Evolutionary conservation across 352 stramenopile genomes (phyloP).

Genomic region (Phytopythium chamaehyphon): DNA sequence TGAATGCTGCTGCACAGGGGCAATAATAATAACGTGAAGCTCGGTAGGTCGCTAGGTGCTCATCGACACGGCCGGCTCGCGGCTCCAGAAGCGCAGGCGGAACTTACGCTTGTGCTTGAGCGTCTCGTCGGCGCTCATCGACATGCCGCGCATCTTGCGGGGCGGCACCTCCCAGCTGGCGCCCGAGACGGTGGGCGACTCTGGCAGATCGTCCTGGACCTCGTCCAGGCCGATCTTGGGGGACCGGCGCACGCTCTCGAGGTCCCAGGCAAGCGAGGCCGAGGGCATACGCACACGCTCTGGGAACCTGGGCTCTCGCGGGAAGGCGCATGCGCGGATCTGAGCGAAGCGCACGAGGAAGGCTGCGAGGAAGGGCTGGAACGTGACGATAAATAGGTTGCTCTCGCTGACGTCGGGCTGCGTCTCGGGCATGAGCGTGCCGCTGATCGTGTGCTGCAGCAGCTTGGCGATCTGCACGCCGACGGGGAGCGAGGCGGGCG

Average conservation of each 20-base stretch:
- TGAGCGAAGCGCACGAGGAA: conserved; percentile 65
- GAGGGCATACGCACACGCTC: conserved; percentile 11
- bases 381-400: conserved; percentile 65
- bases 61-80: conserved; percentile 8
- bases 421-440: conserved; percentile 44
- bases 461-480: conserved; percentile 81
- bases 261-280: conserved; percentile 25
- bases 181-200: conserved; percentile 8
- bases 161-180: conserved; percentile 31
- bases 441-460: conserved; percentile 69
- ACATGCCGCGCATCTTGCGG: conserved; percentile 57
- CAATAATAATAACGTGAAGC: conserved; percentile 8
- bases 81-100: conserved; percentile 59
- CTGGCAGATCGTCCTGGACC: conserved; percentile 18
- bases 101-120: conserved; percentile 61
- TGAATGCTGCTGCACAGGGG: neutral
- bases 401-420: conserved; percentile 34
- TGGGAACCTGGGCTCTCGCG: conserved; percentile 12
- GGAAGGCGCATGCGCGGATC: conserved; percentile 27
- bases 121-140: conserved; percentile 43
- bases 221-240: conserved; percentile 20
- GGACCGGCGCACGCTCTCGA: conserved; percentile 17
- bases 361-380: conserved; percentile 54
- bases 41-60: conserved; percentile 6
- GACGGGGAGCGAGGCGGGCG: conserved; percentile 36